A percentile compares a stretch with the other conserved stretches of the same genome.
These are phyloP conservation scores for Pterocarpus santalinus DNA, from an alignment of 306 rosid species.

Conservation along the genomic window DNA sequence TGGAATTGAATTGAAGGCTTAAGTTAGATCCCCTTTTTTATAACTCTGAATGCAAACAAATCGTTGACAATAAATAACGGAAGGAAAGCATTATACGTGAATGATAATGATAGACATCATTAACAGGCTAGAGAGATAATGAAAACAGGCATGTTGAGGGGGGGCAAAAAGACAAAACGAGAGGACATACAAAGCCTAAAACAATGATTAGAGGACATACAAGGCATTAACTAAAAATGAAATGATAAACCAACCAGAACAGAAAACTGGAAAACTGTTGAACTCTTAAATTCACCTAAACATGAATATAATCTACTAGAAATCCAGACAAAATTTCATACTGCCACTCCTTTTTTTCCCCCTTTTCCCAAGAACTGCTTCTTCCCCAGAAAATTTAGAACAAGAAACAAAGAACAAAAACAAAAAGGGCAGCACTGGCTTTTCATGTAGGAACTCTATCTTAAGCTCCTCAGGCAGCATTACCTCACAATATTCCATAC, in stretches of 20 bases:
- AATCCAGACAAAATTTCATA: slow-evolving; percentile 60
- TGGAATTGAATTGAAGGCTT: no score
- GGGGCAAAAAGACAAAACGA: neutral
- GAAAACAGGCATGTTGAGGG: neutral
- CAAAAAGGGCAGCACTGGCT: slow-evolving; percentile 12
- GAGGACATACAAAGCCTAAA: neutral
- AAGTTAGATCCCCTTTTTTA: no score
- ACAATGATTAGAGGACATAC: neutral
- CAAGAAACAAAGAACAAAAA: slow-evolving; percentile 38
- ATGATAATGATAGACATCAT: slow-evolving; percentile 5
- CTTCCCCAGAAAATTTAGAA: slow-evolving; percentile 44
- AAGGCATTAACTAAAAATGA: slow-evolving; percentile 2
- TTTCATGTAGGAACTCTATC: slow-evolving; percentile 27
- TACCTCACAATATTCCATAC: slow-evolving; percentile 7
- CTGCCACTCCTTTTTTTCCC: slow-evolving; percentile 36
- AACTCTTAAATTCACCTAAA: slow-evolving; percentile 37
- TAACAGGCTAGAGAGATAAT: neutral
- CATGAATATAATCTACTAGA: slow-evolving; percentile 6
- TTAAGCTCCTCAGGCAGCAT: slow-evolving; percentile 4
- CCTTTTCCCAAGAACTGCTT: neutral
- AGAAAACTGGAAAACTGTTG: neutral
- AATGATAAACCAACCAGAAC: slow-evolving; percentile 16
- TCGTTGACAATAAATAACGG: no score
- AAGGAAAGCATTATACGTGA: no score
- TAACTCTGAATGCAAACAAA: no score